Conservation (phyloP, 2,329 filamentous ascomycete genomes). For the Fusarium sambucinum region DNA sequence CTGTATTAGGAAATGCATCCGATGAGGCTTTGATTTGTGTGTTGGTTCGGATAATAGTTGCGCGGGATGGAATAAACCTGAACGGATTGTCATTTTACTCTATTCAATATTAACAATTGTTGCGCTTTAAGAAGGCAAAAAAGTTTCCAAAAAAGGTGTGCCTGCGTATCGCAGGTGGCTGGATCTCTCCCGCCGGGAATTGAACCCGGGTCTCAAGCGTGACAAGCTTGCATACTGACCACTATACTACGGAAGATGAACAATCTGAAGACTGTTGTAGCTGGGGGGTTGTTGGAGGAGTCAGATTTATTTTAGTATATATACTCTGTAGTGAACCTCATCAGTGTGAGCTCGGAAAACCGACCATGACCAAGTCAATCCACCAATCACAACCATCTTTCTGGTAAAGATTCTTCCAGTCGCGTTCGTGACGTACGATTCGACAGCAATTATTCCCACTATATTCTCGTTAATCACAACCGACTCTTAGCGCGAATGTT, state of each 20-base stretch:
- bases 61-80: too few relatives aligned
- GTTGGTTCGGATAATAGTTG: not conserved
- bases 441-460: not conserved
- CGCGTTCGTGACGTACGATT: not conserved
- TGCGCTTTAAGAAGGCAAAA: accelerated
- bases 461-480: not conserved
- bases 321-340: not conserved
- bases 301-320: accelerated
- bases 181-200: constrained; percentile 37
- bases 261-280: constrained; percentile 1
- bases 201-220: constrained; percentile 39
- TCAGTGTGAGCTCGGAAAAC: not conserved
- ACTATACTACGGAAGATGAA: constrained; percentile 36
- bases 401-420: constrained; percentile 21
- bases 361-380: not conserved
- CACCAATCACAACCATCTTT: not conserved
- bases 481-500: not conserved
- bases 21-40: not conserved
- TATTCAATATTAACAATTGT: not conserved
- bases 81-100: not conserved
- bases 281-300: constrained; percentile 1
- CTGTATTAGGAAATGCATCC: not conserved
- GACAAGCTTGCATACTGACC: constrained; percentile 39
- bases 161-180: constrained; percentile 20
- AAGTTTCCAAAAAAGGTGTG: not conserved